These are phyloP conservation scores for Diaporthe australafricana DNA, from an alignment of 2,329 filamentous ascomycete species.

Conservation along the genomic window DNA sequence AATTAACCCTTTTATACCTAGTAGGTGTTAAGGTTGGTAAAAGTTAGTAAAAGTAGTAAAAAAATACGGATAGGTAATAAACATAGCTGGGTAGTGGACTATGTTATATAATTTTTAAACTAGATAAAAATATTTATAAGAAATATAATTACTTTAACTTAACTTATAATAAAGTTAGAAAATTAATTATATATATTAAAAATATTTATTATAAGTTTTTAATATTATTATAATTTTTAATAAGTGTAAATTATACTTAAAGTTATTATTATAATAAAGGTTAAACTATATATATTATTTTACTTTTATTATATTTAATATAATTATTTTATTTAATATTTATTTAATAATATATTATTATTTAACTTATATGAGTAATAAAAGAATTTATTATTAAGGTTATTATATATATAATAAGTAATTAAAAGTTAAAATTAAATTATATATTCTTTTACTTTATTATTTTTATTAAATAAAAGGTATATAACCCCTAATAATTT, in stretches of 20 bases:
- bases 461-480: not conserved
- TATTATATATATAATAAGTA: not conserved
- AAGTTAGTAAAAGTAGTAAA: too few relatives aligned
- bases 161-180: not conserved
- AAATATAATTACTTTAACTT: not conserved
- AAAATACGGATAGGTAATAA: too few relatives aligned
- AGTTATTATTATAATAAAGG: not conserved
- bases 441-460: not conserved
- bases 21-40: too few relatives aligned
- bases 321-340: not conserved
- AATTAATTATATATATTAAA: not conserved
- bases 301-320: not conserved
- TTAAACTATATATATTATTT: not conserved
- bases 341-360: not conserved
- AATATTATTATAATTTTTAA: not conserved
- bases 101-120: too few relatives aligned
- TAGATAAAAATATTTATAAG: not conserved
- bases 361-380: not conserved
- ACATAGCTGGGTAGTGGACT: too few relatives aligned
- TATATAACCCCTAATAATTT: not conserved
- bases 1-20: too few relatives aligned
- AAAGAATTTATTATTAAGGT: not conserved
- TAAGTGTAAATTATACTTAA: not conserved
- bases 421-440: not conserved
- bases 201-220: too few relatives aligned